These are phyloP conservation scores for Xylariaceae sp. DNA, from an alignment of 2,329 filamentous ascomycete genomes.

Conservation along the genomic window DNA sequence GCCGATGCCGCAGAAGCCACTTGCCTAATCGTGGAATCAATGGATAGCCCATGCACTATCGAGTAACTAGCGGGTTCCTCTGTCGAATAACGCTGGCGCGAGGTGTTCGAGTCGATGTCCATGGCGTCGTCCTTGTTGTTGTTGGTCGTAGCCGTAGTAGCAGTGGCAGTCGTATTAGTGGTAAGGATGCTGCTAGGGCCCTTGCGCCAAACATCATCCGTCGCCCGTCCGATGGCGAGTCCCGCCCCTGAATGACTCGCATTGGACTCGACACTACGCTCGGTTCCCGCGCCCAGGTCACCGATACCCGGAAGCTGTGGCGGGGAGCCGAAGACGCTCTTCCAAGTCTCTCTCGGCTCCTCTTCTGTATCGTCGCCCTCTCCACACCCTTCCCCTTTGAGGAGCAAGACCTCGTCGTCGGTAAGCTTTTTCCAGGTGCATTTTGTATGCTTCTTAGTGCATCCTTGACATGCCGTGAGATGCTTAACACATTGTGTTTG, in stretches of 20 bases:
- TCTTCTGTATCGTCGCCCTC: slow-evolving; percentile 30
- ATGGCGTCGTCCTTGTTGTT: slow-evolving; percentile 25
- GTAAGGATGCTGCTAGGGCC: slow-evolving; percentile 22
- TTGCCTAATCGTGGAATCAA: slow-evolving; percentile 32
- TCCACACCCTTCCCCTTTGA: slow-evolving; percentile 31
- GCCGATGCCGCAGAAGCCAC: slow-evolving; percentile 33
- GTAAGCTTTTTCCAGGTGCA: slow-evolving; percentile 81
- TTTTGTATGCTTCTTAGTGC: slow-evolving; percentile 85
- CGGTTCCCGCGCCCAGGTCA: slow-evolving; percentile 22
- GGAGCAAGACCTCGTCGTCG: slow-evolving; percentile 55
- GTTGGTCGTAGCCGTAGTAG: no score
- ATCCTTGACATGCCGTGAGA: slow-evolving; percentile 77
- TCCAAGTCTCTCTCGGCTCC: slow-evolving; percentile 25
- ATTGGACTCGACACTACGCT: slow-evolving; percentile 25
- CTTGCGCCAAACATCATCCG: slow-evolving; percentile 32
- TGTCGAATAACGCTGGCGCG: slow-evolving; percentile 17
- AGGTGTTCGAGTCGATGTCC: slow-evolving; percentile 29
- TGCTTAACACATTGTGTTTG: slow-evolving; percentile 82
- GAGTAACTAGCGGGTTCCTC: slow-evolving; percentile 21
- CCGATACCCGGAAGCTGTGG: slow-evolving; percentile 19
- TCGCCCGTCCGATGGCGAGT: slow-evolving; percentile 27
- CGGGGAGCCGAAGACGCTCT: slow-evolving; percentile 21
- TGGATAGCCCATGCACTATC: slow-evolving; percentile 5
- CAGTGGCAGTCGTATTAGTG: background rate
- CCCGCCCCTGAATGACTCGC: slow-evolving; percentile 21